These are phyloP conservation scores for Amanita brunnescens DNA, from an alignment of 768 basidiomycete genomes.

Conservation along the genomic window DNA sequence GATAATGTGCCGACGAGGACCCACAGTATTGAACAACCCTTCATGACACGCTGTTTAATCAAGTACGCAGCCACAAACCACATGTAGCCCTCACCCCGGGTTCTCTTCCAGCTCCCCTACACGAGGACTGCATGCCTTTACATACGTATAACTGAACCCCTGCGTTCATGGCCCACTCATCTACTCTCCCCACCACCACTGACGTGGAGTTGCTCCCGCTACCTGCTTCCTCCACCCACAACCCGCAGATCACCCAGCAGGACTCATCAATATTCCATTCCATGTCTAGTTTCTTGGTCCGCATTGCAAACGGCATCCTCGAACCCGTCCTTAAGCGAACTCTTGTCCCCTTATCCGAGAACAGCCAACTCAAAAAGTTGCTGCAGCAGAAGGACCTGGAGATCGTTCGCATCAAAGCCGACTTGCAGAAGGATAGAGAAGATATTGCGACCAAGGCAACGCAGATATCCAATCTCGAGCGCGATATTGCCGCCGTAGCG, in stretches of 20 bases:
- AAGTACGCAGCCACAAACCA: not conserved
- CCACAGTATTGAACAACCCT: not conserved
- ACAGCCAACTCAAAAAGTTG: constrained; percentile 2
- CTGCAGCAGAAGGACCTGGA: constrained; percentile 3
- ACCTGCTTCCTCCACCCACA: not conserved
- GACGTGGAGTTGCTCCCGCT: not conserved
- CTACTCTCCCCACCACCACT: not conserved
- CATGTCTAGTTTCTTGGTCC: constrained; percentile 5
- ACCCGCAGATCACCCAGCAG: not conserved
- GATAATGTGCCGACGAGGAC: not conserved
- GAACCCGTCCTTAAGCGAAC: constrained; percentile 5
- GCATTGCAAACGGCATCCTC: constrained; percentile 5
- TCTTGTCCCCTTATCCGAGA: constrained; percentile 4
- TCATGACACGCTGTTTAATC: not conserved
- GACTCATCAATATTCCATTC: not conserved
- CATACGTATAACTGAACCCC: constrained; percentile 2
- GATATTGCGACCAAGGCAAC: not conserved
- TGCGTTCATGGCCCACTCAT: not conserved
- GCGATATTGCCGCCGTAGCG: not conserved
- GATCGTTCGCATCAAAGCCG: not conserved
- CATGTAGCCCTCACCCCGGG: not conserved
- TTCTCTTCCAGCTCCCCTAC: not conserved
- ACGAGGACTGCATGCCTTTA: constrained; percentile 5
- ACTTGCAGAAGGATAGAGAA: not conserved
- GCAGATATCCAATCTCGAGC: not conserved